phyloP scores from a whole-genome alignment of 1,284 basidiomycete species.

The Ustanciosporium gigantosporum region DNA sequence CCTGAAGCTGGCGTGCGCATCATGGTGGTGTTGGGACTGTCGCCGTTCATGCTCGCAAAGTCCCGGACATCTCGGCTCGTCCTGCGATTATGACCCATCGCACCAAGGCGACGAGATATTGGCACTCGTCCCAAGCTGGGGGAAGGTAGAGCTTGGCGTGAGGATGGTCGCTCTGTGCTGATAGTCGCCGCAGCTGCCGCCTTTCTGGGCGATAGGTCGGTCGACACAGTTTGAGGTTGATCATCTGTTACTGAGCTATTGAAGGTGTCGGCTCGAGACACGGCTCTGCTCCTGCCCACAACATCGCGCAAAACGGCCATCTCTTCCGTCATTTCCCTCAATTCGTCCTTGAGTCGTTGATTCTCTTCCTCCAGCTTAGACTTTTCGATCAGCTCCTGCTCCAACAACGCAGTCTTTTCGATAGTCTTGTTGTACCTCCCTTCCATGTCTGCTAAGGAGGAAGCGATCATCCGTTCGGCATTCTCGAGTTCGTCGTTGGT shows the following conservation, averaged over 20 bases:
- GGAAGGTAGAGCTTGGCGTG: constrained; percentile 18
- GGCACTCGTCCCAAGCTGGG: constrained; percentile 24
- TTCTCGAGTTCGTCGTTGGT: constrained; percentile 60
- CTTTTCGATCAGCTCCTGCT: constrained; percentile 93
- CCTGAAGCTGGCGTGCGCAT: constrained; percentile 8
- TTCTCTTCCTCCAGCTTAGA: constrained; percentile 85
- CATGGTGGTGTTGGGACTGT: constrained; percentile 12
- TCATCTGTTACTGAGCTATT: constrained; percentile 29
- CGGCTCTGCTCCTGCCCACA: constrained; percentile 5
- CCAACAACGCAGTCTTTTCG: constrained; percentile 94
- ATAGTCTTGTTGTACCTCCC: constrained; percentile 84
- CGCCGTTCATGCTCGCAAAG: constrained; percentile 33
- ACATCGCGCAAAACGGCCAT: constrained; percentile 76
- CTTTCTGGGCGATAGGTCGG: constrained; percentile 33
- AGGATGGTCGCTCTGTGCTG: constrained; percentile 21
- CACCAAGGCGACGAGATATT: constrained; percentile 22
- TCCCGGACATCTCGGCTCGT: constrained; percentile 10
- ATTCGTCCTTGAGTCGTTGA: constrained; percentile 88
- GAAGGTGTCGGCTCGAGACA: constrained; percentile 4
- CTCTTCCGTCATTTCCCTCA: constrained; percentile 85
- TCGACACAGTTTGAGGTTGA: constrained; percentile 6
- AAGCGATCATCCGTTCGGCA: constrained; percentile 72
- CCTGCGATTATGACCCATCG: constrained; percentile 32
- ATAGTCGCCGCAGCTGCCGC: not conserved
- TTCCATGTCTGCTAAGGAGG: constrained; percentile 88